These are phyloP conservation scores for Stephania japonica DNA, from an alignment of 164 flowering plant species.

Conservation along the genomic window DNA sequence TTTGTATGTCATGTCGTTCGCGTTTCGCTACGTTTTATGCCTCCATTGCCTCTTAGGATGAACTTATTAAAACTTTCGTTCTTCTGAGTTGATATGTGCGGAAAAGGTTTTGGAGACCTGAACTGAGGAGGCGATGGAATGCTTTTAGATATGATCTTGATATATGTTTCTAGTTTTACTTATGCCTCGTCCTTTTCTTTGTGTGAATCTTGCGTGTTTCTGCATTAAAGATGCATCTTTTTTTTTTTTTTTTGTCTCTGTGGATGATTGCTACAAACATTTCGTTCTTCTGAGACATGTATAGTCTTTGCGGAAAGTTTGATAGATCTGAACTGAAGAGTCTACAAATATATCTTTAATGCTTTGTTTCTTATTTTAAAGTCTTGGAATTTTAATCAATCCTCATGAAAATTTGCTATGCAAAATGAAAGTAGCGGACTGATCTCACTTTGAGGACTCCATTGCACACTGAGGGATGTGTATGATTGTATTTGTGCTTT, in stretches of 20 bases:
- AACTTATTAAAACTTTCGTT: slow-evolving; percentile 1
- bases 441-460: slow-evolving; percentile 10
- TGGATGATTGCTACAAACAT: not conserved
- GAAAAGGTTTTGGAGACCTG: slow-evolving; percentile 14
- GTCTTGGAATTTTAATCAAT: not conserved
- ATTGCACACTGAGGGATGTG: slow-evolving; percentile 9
- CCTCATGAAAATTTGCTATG: slow-evolving; percentile 7
- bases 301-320: not conserved
- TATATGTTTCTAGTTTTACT: not conserved
- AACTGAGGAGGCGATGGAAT: slow-evolving; percentile 8
- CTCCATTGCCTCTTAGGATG: not conserved
- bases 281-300: not conserved
- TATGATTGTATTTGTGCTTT: not conserved
- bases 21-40: not conserved
- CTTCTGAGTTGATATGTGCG: slow-evolving; percentile 7
- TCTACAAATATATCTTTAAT: not conserved
- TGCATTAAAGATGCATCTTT: not conserved
- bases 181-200: not conserved
- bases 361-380: not conserved
- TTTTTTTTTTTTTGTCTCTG: not conserved
- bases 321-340: not conserved
- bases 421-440: slow-evolving; percentile 13
- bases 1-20: too few relatives aligned
- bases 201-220: too few relatives aligned
- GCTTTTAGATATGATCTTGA: too few relatives aligned